Conservation (phyloP, 2,329 filamentous ascomycete genomes). For the Calonectria naviculata region DNA sequence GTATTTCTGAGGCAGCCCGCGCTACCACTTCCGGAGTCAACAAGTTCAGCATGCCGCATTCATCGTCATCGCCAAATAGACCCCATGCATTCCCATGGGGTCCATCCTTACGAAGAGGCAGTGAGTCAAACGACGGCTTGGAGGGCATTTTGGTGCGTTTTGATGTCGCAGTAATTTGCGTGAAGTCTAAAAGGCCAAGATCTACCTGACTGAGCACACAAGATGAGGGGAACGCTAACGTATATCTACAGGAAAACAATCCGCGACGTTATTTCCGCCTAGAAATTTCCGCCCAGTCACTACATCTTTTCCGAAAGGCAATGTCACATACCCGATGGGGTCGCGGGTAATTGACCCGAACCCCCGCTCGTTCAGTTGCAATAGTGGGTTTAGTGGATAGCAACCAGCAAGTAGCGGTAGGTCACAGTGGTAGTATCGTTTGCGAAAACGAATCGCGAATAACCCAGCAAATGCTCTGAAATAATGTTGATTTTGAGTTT, state of each 20-base stretch:
- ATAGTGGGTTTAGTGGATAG: no score
- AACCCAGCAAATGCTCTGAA: no score
- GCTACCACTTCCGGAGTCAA: constrained; percentile 51
- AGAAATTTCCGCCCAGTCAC: not conserved
- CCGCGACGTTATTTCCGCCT: not conserved
- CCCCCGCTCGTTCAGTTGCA: not conserved
- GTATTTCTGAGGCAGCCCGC: constrained; percentile 43
- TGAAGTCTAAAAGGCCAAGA: not conserved
- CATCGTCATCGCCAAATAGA: constrained; percentile 61
- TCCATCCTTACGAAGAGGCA: constrained; percentile 61
- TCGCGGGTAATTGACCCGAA: not conserved
- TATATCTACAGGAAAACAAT: not conserved
- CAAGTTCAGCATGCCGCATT: constrained; percentile 66
- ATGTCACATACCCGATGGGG: not conserved
- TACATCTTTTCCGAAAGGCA: not conserved
- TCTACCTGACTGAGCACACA: not conserved
- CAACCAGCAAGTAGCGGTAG: no score
- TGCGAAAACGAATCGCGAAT: no score
- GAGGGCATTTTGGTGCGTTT: not conserved
- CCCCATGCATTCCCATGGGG: constrained; percentile 67
- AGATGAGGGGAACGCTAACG: not conserved
- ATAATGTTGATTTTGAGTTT: no score
- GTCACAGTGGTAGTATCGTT: no score
- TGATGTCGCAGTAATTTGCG: not conserved
- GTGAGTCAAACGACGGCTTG: constrained; percentile 52